Evolutionary conservation across 169 alveolate genomes (phyloP).

Genomic region (Cryptosporidium andersoni): DNA sequence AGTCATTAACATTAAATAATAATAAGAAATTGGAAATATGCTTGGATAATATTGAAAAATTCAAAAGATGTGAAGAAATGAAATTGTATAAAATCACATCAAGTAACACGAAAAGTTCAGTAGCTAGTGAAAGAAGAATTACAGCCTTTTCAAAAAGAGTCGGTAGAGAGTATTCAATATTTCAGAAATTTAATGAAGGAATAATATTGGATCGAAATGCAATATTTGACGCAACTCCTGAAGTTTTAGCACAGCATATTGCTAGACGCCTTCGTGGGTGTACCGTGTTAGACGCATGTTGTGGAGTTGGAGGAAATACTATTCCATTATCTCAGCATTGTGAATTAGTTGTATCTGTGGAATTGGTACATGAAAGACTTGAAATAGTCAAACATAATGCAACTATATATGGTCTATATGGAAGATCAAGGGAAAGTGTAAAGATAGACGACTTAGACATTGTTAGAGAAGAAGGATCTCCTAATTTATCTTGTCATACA

Average conservation of each 20-base stretch:
- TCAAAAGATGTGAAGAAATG: constrained; percentile 15
- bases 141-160: constrained; percentile 50
- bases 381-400: constrained; percentile 66
- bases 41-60: neutral
- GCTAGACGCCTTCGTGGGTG: constrained; percentile 67
- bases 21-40: neutral
- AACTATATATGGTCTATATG: constrained; percentile 45
- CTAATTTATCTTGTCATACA: constrained; percentile 7
- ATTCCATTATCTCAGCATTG: constrained; percentile 68
- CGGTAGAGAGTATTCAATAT: constrained; percentile 60
- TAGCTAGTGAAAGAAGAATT: neutral
- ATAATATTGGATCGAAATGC: constrained; percentile 36
- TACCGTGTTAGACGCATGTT: constrained; percentile 71
- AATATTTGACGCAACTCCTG: constrained; percentile 69
- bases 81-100: neutral
- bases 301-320: constrained; percentile 76
- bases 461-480: constrained; percentile 33
- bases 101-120: no score
- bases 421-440: neutral
- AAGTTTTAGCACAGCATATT: constrained; percentile 55
- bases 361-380: constrained; percentile 25
- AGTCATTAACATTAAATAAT: constrained; percentile 20
- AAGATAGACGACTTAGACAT: neutral
- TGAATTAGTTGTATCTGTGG: constrained; percentile 72
- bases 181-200: constrained; percentile 63